A percentile compares a stretch with the other conserved stretches of the same genome.
phyloP scores from a whole-genome alignment of 2,329 filamentous ascomycete genomes.

The Penicillium hordei region DNA sequence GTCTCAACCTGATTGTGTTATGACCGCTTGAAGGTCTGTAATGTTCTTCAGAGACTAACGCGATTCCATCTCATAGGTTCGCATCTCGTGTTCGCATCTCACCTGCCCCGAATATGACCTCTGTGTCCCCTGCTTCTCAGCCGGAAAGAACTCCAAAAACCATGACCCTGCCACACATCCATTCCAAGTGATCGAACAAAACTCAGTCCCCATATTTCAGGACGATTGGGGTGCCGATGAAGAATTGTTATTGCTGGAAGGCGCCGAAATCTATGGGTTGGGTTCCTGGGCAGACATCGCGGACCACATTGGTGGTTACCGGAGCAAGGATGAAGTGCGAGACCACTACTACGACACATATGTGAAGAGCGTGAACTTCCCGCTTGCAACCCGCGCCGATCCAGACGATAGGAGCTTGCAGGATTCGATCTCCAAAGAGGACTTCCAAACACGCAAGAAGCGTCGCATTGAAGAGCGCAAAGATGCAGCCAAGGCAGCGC shows the following conservation, averaged over 20 bases:
- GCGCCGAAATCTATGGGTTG: conserved; percentile 91
- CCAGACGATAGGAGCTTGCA: conserved; percentile 77
- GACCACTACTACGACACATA: conserved; percentile 92
- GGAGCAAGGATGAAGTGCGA: conserved; percentile 90
- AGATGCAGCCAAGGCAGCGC: conserved; percentile 79
- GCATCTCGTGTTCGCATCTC: conserved; percentile 83
- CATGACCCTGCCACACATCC: conserved; percentile 85
- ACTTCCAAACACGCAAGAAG: conserved; percentile 93
- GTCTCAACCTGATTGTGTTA: conserved; percentile 30
- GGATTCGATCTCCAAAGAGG: conserved; percentile 79
- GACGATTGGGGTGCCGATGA: conserved; percentile 96
- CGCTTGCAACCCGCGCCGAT: conserved; percentile 80
- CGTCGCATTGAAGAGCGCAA: conserved; percentile 87
- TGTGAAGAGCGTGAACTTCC: conserved; percentile 78
- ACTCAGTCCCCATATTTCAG: conserved; percentile 95
- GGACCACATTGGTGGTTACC: conserved; percentile 94
- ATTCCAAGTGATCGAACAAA: conserved; percentile 94
- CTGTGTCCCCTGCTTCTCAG: conserved; percentile 90
- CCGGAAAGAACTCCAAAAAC: conserved; percentile 74
- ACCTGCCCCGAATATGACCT: conserved; percentile 93
- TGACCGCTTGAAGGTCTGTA: not conserved
- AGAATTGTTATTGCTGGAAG: conserved; percentile 88
- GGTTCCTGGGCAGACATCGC: conserved; percentile 98
- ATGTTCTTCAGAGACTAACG: not conserved
- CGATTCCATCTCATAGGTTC: conserved; percentile 61